Base-by-base conservation (phyloP, 257 asterid species). In the Anisodus tanguticus region DNA sequence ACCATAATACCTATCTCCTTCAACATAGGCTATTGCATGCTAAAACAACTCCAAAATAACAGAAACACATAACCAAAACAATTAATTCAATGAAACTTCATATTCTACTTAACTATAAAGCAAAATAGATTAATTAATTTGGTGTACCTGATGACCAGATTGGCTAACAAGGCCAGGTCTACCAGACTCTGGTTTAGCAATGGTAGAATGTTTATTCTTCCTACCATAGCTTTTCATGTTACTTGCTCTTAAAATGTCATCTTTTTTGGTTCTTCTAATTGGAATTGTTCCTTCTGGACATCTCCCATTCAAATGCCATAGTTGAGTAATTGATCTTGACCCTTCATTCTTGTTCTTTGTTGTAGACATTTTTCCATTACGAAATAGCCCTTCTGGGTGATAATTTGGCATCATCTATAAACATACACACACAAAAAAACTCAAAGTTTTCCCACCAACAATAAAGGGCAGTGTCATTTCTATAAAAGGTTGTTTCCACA, bases 11-110 rank as follows among this genome's bases (percentile, higher is more conserved):
- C 85, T 84, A 84, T 69, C 97, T 86, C 98, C 97, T 87, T 92
- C 93, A 79, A 92, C 94, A 86, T 89, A 92, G 64, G 96, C 98
- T 88, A 92, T 88, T 86, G 98, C 98, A 88, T 91, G 95, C 98
- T 95, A 86, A 86, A 93, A 35, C 85, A 62, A 86, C 93, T 90
- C 95, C 95, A 87, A 92, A 80, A 82, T 64, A 88, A 88, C 85
- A 90, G 87, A 85, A 78, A 43, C 57, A 68, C 45, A 69, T 10
- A 63, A 80, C 37, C 43, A 83, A 81, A 84, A 87, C 67, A 82
- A 84, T 79, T 83, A 60, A 53, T 63, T 84, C 59, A 19, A n/a
- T 19, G 41, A 74, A 49, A 17, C 4, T 26, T 22, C 0, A 10
- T 0, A 31, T n/a, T n/a, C 7, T 26, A 5, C n/a, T 64, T 31